Percentiles rank a stretch among this genome's conserved stretches.
Evolutionary conservation across 306 rosid genomes (phyloP).

Genomic region (Sesbania bispinosa): DNA sequence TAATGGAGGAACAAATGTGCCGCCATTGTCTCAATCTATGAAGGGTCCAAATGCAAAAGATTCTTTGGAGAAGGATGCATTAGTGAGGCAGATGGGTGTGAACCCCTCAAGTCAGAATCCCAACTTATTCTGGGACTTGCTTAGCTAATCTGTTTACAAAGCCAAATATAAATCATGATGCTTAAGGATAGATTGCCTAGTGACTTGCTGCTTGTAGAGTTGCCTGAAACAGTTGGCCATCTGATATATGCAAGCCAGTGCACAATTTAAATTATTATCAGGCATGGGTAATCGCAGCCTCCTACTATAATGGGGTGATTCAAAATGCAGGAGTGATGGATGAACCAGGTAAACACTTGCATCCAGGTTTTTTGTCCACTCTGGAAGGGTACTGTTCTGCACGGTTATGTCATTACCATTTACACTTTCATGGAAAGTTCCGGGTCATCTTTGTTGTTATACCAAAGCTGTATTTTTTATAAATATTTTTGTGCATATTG

Average conservation of each 20-base stretch:
- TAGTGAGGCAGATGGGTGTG: constrained; percentile 88
- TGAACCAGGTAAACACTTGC: constrained; percentile 18
- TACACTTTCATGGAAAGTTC: constrained; percentile 8
- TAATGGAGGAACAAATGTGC: constrained; percentile 28
- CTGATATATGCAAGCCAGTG: constrained; percentile 23
- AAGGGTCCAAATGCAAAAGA: constrained; percentile 58
- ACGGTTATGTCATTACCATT: constrained; percentile 7
- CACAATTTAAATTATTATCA: background rate
- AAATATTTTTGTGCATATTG: constrained; percentile 29
- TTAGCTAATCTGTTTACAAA: constrained; percentile 43
- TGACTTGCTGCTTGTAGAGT: background rate
- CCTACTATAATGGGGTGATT: constrained; percentile 22
- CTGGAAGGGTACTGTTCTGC: constrained; percentile 5
- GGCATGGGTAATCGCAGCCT: constrained; percentile 12
- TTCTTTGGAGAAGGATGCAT: constrained; percentile 73
- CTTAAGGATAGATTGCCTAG: constrained; percentile 25
- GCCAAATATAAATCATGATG: constrained; percentile 5
- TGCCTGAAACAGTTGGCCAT: constrained; percentile 23
- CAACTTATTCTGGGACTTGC: constrained; percentile 67
- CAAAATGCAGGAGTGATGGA: constrained; percentile 20
- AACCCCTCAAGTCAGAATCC: constrained; percentile 72
- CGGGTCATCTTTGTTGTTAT: constrained; percentile 18
- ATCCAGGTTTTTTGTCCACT: constrained; percentile 21
- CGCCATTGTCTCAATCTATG: constrained; percentile 33
- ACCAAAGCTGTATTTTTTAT: constrained; percentile 3